Base-by-base conservation (phyloP, 441 rosid genomes). In the Flueggea neowawraea region DNA sequence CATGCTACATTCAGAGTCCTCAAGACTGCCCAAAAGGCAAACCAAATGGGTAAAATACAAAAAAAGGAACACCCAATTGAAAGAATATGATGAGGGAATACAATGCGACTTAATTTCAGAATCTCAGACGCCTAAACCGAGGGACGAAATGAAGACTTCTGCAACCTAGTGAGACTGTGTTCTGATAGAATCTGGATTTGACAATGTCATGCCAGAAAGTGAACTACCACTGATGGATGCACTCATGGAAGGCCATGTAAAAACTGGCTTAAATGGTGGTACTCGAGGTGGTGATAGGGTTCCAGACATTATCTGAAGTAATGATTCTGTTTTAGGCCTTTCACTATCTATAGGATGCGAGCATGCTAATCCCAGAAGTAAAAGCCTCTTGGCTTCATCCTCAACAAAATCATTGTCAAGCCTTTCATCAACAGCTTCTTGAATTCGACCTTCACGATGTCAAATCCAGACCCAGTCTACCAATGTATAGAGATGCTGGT, bases 401-500 rank as follows among this genome's bases (percentile, higher is more conserved):
- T 15, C 70, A 0, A 9, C 69, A 31, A 60, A 77, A 12, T 79
- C 74, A 13, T 45, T 54, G 11, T 51, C 55, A 13, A 81, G 61
- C 52, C 75, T 55, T 61, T 68, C 65, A 57, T 84, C 83, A 12
- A 84, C 76, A 0, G 82, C 82, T 43, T 76, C 84, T 13, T 50
- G 33, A 43, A 84, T 74, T 14, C 68, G 61, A 15, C 84, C 77
- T 50, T 75, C 79, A 0, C 86, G 84, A 28, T 75, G 80, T 16
- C 77, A 67, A 65, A 61, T 71, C 86, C 89, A 84, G 10, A 84
- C 89, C 86, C 86, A 75, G 63, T 81, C 89, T 15, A 76, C 83
- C 72, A 81, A 53, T 1, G 58, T 43, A 48, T 75, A 74, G 43
- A 67, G 65, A 50, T 58, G 67, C 11, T 68, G 70, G 54, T 70